Conservation (phyloP, 208 protist species). For the Phytomonas francai region DNA sequence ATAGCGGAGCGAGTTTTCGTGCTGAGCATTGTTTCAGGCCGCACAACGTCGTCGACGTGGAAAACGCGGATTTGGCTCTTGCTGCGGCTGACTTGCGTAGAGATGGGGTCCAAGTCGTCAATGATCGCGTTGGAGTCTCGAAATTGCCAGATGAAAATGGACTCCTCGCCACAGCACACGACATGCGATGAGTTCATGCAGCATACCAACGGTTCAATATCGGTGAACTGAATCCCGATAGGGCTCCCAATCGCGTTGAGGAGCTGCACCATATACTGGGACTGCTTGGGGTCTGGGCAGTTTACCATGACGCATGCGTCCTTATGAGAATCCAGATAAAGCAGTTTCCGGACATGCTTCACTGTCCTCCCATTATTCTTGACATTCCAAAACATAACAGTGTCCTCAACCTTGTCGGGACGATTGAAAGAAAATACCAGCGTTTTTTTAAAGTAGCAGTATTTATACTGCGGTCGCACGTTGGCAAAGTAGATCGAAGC, state of each 20-base stretch:
- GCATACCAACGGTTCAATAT: slow-evolving; percentile 84
- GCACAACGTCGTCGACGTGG: slow-evolving; percentile 89
- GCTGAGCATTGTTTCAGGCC: slow-evolving; percentile 35
- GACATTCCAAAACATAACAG: slow-evolving; percentile 94
- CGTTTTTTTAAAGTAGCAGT: slow-evolving; percentile 91
- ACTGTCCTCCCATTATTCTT: slow-evolving; percentile 86
- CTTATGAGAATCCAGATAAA: slow-evolving; percentile 56
- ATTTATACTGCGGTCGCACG: slow-evolving; percentile 94
- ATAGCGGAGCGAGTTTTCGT: slow-evolving; percentile 55
- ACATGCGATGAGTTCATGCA: slow-evolving; percentile 90
- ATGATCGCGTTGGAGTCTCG: slow-evolving; percentile 65
- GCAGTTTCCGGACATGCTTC: slow-evolving; percentile 85
- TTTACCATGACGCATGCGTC: slow-evolving; percentile 91
- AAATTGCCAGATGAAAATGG: slow-evolving; percentile 95
- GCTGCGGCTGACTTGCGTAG: slow-evolving; percentile 68
- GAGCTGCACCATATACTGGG: slow-evolving; percentile 82
- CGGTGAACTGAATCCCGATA: slow-evolving; percentile 88
- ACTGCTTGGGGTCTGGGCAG: slow-evolving; percentile 23
- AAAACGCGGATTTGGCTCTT: slow-evolving; percentile 73
- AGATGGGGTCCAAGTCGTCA: slow-evolving; percentile 77
- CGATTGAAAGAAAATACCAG: slow-evolving; percentile 89
- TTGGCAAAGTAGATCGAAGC: slow-evolving; percentile 96
- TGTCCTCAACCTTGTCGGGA: slow-evolving; percentile 88
- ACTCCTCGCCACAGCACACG: slow-evolving; percentile 85
- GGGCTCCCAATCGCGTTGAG: slow-evolving; percentile 94